Base-by-base conservation (phyloP, 2,329 filamentous ascomycete species). In the Pyrenochaeta sp. region DNA sequence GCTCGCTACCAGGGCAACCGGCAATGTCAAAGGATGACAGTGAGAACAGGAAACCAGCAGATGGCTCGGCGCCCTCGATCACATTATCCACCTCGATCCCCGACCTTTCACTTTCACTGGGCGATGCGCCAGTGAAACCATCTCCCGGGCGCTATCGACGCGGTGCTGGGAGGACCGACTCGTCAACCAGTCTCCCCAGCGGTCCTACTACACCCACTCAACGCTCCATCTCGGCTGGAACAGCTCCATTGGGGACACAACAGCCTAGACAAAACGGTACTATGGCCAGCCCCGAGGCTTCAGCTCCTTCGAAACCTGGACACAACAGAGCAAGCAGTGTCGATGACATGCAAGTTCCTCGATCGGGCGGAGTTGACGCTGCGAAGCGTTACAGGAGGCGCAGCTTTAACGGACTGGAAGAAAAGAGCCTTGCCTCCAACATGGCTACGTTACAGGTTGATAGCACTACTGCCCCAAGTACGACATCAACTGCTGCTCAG, bases 71-170 rank as follows among this genome's bases (percentile, higher is more conserved):
- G 38, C 55, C 75, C 36, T 76, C 78, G 26, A 77, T 78, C 55
- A 77, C 78, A 42, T 65, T 82, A 10, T 79, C 78, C 28, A 73
- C 76, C 29, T 71, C 73, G 34, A 71, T 78, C 18, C 79, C 83
- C 35, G 81, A 81, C 73, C 53, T 85, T 68, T 72, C 79, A 57
- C 63, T 86, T 73, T 71, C 75, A 19, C 55, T 74, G n/a, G 76
- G 80, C 38, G 80, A 85, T 28, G 77, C 80, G 3, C 77, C 83
- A 15, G 72, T 77, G 31, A 91, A 90, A 61, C 77, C 85, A 15
- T 85, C 88, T 1, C 89, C 90, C 1, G 91, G 96, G 68, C 84
- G 93, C 46, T 96, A 96, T 68, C 83, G 91, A 60, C 86, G 91
- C 47, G 79, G 79, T 41, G 77, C 81, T 44, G 81, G 82, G 55